These are phyloP conservation scores for Chrysochromulina tobinii DNA, from an alignment of 78 protist genomes.

Conservation along the genomic window DNA sequence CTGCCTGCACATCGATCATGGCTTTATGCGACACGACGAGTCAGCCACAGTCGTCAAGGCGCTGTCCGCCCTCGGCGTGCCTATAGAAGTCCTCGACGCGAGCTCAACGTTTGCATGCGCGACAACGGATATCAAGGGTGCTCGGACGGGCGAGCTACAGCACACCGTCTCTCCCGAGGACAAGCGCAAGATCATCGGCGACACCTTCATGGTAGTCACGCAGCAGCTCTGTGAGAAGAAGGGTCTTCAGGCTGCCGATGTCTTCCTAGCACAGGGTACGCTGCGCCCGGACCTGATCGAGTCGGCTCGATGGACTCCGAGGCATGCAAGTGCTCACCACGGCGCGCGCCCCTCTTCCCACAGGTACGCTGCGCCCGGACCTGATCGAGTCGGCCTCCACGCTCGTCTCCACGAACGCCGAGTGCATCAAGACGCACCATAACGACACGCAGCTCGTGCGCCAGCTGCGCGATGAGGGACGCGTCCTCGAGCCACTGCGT, in stretches of 20 bases:
- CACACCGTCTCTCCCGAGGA: constrained; percentile 73
- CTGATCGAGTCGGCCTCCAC: constrained; percentile 89
- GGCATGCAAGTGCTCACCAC: too few relatives aligned
- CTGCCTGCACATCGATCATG: constrained; percentile 83
- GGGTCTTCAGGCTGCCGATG: constrained; percentile 15
- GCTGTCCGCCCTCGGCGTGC: constrained; percentile 52
- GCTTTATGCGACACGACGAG: constrained; percentile 88
- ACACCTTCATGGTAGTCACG: constrained; percentile 82
- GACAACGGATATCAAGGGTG: background rate
- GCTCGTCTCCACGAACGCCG: constrained; percentile 64
- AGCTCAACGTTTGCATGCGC: background rate
- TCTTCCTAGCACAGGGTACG: constrained; percentile 54
- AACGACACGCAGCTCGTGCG: constrained; percentile 90
- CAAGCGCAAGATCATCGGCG: constrained; percentile 95
- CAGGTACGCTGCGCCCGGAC: constrained; percentile 96
- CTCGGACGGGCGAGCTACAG: background rate
- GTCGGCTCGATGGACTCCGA: constrained; percentile 67
- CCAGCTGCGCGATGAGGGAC: constrained; percentile 58
- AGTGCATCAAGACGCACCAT: constrained; percentile 95
- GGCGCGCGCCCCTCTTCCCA: constrained; percentile 39
- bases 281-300: constrained; percentile 95
- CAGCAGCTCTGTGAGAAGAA: background rate
- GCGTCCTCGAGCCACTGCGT: background rate
- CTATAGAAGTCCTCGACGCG: constrained; percentile 44
- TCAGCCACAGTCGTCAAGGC: constrained; percentile 47